These are phyloP conservation scores for Penicillium macrosclerotiorum DNA, from an alignment of 495 filamentous ascomycete species.

Conservation along the genomic window DNA sequence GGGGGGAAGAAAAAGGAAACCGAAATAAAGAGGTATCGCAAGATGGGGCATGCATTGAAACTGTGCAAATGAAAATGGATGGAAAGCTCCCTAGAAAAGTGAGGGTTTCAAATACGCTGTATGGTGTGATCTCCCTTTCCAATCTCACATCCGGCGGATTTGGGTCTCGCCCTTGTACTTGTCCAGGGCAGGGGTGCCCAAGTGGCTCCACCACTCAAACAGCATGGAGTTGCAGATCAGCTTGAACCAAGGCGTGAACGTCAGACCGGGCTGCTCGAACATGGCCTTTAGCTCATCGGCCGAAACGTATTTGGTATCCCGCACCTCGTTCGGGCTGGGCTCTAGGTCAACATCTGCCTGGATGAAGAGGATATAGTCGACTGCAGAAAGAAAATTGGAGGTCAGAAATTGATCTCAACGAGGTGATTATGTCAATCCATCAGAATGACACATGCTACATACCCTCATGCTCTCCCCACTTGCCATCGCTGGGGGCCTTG, in stretches of 20 bases:
- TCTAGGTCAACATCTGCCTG: constrained; percentile 83
- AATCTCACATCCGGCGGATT: constrained; percentile 77
- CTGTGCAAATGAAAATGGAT: no score
- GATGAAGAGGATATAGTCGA: constrained; percentile 99
- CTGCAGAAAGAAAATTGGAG: constrained; percentile 38
- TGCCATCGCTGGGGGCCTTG: constrained; percentile 92
- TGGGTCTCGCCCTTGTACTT: constrained; percentile 81
- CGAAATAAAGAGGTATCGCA: no score
- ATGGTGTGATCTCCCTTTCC: background rate
- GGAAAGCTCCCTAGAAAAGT: constrained; percentile 1
- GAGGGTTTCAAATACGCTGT: no score
- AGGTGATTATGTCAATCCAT: background rate
- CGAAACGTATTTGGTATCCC: constrained; percentile 78
- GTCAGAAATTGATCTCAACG: constrained; percentile 12
- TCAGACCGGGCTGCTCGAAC: constrained; percentile 75
- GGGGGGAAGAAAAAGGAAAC: no score
- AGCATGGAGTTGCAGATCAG: constrained; percentile 97
- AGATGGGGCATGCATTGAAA: no score
- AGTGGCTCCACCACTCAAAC: constrained; percentile 96
- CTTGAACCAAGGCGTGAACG: constrained; percentile 99
- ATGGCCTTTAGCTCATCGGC: constrained; percentile 77
- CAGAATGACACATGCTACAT: constrained; percentile 34
- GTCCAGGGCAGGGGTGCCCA: constrained; percentile 71
- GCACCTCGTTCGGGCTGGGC: constrained; percentile 83
- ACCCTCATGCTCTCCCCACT: constrained; percentile 99